These are phyloP conservation scores for Pyrenopolyporus hunteri DNA, from an alignment of 495 filamentous ascomycete species.

Conservation along the genomic window DNA sequence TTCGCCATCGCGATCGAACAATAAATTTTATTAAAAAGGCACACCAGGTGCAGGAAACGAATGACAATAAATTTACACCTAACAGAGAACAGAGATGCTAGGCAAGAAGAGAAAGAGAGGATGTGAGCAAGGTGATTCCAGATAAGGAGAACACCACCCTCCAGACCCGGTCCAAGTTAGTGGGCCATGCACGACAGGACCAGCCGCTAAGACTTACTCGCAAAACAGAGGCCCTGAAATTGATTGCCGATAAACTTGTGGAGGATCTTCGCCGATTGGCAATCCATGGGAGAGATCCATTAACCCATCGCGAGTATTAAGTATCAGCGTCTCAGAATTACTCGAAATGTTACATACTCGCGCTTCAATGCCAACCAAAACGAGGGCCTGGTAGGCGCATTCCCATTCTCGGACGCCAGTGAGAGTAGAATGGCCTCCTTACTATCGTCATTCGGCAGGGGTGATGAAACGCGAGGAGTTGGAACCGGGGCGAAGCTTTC, in stretches of 20 bases:
- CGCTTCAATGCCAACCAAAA: conserved; percentile 11
- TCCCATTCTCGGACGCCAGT: conserved; percentile 18
- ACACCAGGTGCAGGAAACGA: conserved; percentile 51
- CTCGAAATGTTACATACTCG: conserved; percentile 24
- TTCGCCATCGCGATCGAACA: conserved; percentile 39
- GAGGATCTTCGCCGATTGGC: conserved; percentile 30
- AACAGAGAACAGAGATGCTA: conserved; percentile 5
- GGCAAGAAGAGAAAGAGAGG: conserved; percentile 13
- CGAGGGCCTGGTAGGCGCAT: background rate
- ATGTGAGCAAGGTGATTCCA: background rate
- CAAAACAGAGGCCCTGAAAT: conserved; percentile 13
- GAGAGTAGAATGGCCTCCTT: too few species aligned
- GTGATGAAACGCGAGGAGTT: conserved; percentile 22
- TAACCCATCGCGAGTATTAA: conserved; percentile 15
- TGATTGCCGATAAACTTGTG: conserved; percentile 21
- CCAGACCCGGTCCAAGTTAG: conserved; percentile 10
- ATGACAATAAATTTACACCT: conserved; percentile 15
- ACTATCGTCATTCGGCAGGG: conserved; percentile 1
- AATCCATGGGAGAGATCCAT: conserved; percentile 13
- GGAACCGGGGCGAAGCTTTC: conserved; percentile 1
- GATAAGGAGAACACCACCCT: conserved; percentile 8
- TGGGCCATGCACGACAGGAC: conserved; percentile 6
- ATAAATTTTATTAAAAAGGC: conserved; percentile 36
- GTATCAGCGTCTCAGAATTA: conserved; percentile 29
- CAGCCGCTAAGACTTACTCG: conserved; percentile 22